phyloP scores from a whole-genome alignment of 176 grass and related monocot genomes.

The Eleusine indica region DNA sequence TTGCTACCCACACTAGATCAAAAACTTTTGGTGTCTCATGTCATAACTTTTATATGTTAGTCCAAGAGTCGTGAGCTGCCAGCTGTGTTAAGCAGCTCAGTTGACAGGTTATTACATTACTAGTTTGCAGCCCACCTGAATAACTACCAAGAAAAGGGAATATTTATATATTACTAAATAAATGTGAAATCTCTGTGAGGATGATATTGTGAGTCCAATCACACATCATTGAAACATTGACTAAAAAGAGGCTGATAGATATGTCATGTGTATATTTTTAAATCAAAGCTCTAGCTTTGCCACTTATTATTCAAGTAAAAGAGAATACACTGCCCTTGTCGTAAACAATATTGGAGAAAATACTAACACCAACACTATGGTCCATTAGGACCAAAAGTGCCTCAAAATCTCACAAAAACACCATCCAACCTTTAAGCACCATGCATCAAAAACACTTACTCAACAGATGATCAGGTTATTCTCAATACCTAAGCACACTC shows the following conservation, averaged over 20 bases:
- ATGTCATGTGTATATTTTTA: conserved; percentile 24
- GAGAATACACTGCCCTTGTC: background rate
- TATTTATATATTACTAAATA: background rate
- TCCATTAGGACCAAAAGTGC: background rate
- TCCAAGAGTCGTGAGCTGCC: conserved; percentile 17
- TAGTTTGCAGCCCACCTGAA: background rate
- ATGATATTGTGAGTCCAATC: background rate
- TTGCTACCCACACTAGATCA: conserved; percentile 5
- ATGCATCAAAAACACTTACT: background rate
- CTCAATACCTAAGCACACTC: background rate
- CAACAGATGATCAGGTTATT: background rate
- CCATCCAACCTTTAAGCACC: background rate
- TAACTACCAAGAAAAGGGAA: conserved; percentile 14
- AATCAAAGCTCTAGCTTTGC: background rate
- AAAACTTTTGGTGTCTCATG: background rate
- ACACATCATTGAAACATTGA: background rate
- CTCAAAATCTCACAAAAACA: background rate
- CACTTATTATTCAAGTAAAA: background rate
- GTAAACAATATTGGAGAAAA: background rate
- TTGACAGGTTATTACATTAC: conserved; percentile 25
- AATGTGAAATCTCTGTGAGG: background rate
- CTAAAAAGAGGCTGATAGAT: conserved; percentile 15
- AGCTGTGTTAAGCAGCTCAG: conserved; percentile 31
- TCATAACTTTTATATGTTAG: conserved; percentile 24
- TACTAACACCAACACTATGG: background rate